phyloP scores from a whole-genome alignment of 2,329 filamentous ascomycete species.

The Botrytis fragariae region DNA sequence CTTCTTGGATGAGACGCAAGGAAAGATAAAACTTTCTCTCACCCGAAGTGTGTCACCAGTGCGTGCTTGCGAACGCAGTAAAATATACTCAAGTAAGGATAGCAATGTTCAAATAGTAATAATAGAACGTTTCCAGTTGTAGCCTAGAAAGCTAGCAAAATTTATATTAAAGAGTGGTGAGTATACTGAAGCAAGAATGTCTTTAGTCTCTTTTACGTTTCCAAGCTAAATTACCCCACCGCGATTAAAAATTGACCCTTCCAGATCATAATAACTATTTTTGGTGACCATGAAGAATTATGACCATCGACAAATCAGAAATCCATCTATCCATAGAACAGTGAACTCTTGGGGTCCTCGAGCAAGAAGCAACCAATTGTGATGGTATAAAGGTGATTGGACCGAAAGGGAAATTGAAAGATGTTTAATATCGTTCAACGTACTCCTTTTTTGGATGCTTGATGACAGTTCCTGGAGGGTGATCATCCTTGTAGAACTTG shows the following conservation, averaged over 20 bases:
- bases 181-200: neutral
- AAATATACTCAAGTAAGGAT: neutral
- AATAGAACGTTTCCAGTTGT: neutral
- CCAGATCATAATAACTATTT: neutral
- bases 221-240: neutral
- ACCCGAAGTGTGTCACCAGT: neutral
- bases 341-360: neutral
- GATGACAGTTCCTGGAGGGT: slow-evolving; percentile 53
- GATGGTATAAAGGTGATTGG: neutral
- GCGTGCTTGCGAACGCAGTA: too few relatives aligned
- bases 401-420: too few relatives aligned
- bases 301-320: neutral
- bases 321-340: neutral
- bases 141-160: neutral
- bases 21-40: neutral
- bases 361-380: neutral
- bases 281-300: neutral
- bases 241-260: neutral
- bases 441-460: slow-evolving; percentile 34
- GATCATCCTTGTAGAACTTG: slow-evolving; percentile 52
- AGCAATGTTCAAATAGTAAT: neutral
- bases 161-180: neutral
- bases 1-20: neutral
- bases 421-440: slow-evolving; percentile 19
- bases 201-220: neutral